These are phyloP conservation scores for Anisodus acutangulus DNA, from an alignment of 257 asterid genomes.

Conservation along the genomic window DNA sequence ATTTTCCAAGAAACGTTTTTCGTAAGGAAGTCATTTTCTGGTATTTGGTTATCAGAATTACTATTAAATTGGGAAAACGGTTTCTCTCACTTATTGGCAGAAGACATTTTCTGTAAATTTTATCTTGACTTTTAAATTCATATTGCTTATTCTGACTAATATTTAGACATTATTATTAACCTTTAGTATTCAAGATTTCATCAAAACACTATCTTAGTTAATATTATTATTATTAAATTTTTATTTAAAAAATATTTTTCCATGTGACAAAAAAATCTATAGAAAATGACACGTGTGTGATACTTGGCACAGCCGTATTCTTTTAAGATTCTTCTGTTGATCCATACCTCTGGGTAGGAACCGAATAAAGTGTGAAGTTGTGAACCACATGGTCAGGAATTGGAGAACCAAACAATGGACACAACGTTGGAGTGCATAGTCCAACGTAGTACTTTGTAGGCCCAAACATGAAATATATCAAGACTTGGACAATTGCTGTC, in stretches of 20 bases:
- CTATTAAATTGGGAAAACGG: not conserved
- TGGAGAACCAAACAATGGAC: not conserved
- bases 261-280: not conserved
- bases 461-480: not conserved
- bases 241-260: not conserved
- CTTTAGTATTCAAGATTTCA: not conserved
- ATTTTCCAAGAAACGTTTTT: too few species aligned
- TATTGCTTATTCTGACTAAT: not conserved
- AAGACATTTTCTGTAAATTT: not conserved
- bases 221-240: not conserved
- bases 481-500: not conserved
- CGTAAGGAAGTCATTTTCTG: too few species aligned
- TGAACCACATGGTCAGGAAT: not conserved
- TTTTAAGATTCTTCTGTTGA: not conserved
- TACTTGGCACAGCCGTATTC: not conserved
- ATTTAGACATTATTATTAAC: too few species aligned
- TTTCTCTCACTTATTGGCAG: not conserved
- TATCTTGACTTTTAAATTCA: not conserved
- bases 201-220: not conserved
- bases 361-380: slow-evolving; percentile 4
- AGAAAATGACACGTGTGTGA: not conserved
- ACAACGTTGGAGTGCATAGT: not conserved
- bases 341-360: not conserved
- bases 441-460: slow-evolving; percentile 24
- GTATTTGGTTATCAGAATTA: too few species aligned